Evolutionary conservation across 192 early-diverging fungal genomes (phyloP), one percentile per base, ranked within the genome.

Genomic region (Podila minutissima): DNA sequence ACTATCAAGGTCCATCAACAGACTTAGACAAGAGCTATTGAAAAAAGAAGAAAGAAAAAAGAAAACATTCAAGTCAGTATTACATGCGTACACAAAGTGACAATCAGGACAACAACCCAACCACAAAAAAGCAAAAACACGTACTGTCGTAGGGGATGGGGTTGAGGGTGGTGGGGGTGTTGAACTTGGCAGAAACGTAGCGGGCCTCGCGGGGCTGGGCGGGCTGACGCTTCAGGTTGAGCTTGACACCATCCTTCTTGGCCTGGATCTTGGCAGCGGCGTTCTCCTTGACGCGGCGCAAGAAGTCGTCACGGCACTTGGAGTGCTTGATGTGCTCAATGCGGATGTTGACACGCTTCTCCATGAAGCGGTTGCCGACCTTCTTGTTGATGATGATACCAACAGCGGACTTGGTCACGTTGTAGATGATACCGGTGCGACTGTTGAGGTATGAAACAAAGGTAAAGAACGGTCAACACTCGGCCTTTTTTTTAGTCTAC

Each of bases 251-350:
- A 82, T 91, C 89, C 68, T 84, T 89, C 83, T 92, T 94, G 77
- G 98, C 96, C 62, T 94, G 94, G 83, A 91, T 88, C 90, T 92
- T 91, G 79, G 87, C 87, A 61, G 87, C 89, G 32, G 93, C 94
- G 90, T 98, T 99, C 82, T 94, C 91, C 93, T 97, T 97, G 84
- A 98, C 97, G 84, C 98, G 94, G 53, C 92, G 90, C 88, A 98
- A 89, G 92, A 99, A 99, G 78, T 97, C 96, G 74, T 94, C 89
- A 85, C 98, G 95, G 92, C 97, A 98, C 91, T 97, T 97, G 88
- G 98, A 99, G 95, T 99, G 97, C 91, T 93, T 96, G 87, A 99
- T 90, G 91, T 99, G 98, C 90, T 99, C 98, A 84, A 99, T 86
- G 83, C 97, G 94, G 87, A 99, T 84, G 90, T 98, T 98, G 88